A percentile compares a stretch with the other conserved stretches of the same genome.
Evolutionary conservation across 1,139 yeast species (phyloP).

Genomic region (Yamadazyma pseudoaaseri): DNA sequence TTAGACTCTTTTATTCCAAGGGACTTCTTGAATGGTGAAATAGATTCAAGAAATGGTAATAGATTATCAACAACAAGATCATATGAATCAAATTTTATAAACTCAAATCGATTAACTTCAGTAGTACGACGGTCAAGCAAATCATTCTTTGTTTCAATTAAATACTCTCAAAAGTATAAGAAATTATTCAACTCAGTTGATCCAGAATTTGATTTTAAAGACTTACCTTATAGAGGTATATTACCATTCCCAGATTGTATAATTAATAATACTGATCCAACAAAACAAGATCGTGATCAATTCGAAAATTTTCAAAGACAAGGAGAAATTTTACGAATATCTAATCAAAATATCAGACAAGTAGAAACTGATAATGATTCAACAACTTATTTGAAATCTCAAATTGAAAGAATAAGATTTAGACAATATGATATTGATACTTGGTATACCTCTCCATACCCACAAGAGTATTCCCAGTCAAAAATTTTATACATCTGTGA

Average conservation of each 20-base stretch:
- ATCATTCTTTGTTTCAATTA: slow-evolving; percentile 4
- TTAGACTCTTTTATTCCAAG: neutral
- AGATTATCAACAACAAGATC: neutral
- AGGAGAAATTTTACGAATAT: slow-evolving; percentile 23
- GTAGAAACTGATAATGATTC: slow-evolving; percentile 2
- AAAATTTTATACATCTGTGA: slow-evolving; percentile 75
- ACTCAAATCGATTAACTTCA: neutral
- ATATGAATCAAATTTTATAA: neutral
- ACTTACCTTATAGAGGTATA: slow-evolving; percentile 66
- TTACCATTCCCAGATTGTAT: slow-evolving; percentile 58
- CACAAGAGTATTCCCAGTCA: slow-evolving; percentile 74
- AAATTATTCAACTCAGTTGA: slow-evolving; percentile 8
- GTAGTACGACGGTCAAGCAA: neutral
- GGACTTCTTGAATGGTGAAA: neutral
- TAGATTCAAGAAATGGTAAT: neutral
- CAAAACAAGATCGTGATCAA: slow-evolving; percentile 43
- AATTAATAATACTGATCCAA: slow-evolving; percentile 63
- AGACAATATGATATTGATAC: slow-evolving; percentile 76
- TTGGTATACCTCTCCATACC: slow-evolving; percentile 94
- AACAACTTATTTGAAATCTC: slow-evolving; percentile 21
- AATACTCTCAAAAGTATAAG: slow-evolving; percentile 7
- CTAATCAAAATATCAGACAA: slow-evolving; percentile 4
- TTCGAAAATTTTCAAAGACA: slow-evolving; percentile 36
- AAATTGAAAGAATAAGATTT: slow-evolving; percentile 58
- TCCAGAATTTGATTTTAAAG: slow-evolving; percentile 20